A percentile compares a stretch with the other conserved stretches of the same genome.
These are phyloP conservation scores for Tilletiopsis washingtonensis DNA, from an alignment of 1,284 basidiomycete genomes.

Conservation along the genomic window DNA sequence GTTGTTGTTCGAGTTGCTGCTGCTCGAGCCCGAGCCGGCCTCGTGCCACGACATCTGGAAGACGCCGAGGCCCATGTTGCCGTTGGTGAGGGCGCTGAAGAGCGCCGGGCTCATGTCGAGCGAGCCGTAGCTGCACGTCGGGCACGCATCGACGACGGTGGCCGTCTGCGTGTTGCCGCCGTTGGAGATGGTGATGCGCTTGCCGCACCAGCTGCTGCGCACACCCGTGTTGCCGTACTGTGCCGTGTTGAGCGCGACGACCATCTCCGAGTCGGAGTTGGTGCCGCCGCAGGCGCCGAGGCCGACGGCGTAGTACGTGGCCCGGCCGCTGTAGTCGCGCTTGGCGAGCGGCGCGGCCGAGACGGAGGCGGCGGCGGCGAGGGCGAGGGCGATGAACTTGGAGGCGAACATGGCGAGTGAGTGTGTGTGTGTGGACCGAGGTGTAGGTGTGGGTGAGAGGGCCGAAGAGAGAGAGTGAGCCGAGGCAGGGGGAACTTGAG, in stretches of 20 bases:
- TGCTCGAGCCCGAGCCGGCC: neutral
- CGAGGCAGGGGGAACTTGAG: no score
- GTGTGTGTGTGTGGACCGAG: conserved; percentile 5
- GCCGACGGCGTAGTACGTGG: conserved; percentile 36
- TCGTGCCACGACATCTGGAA: conserved; percentile 30
- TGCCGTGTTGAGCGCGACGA: conserved; percentile 23
- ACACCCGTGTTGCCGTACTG: conserved; percentile 18
- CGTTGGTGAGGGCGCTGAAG: conserved; percentile 51
- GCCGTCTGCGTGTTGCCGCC: conserved; percentile 56
- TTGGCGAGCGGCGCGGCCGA: conserved; percentile 10
- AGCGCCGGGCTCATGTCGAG: conserved; percentile 72
- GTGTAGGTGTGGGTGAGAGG: neutral
- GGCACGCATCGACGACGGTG: conserved; percentile 62
- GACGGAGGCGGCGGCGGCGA: conserved; percentile 23
- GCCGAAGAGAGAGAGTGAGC: no score
- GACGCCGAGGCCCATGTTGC: conserved; percentile 15
- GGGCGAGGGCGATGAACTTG: conserved; percentile 8
- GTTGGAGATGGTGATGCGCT: conserved; percentile 58
- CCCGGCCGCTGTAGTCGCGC: conserved; percentile 20
- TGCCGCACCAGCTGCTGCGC: conserved; percentile 52
- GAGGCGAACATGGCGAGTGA: conserved; percentile 9
- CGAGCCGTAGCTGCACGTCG: conserved; percentile 62
- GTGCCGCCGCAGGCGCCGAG: conserved; percentile 25
- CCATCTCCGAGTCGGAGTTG: conserved; percentile 7
- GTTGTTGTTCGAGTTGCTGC: neutral